These are phyloP conservation scores for Pseudoturritis turrita DNA, from an alignment of 345 rosid genomes.

Conservation along the genomic window DNA sequence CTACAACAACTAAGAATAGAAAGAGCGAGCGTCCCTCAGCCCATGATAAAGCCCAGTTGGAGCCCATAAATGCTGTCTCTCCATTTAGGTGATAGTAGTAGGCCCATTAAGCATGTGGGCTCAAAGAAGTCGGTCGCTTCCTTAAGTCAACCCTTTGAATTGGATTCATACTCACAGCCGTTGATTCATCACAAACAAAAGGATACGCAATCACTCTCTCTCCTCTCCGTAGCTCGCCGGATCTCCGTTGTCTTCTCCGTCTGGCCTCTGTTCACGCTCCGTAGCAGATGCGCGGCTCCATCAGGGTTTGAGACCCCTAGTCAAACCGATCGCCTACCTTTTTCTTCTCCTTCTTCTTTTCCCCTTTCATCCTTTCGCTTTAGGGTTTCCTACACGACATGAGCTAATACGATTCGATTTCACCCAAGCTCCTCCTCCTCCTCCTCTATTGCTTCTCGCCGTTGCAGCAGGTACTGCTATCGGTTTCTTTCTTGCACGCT, in stretches of 20 bases:
- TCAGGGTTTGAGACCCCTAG: neutral
- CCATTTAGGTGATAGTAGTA: too few relatives aligned
- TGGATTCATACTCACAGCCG: slow-evolving; percentile 16
- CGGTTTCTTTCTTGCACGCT: neutral
- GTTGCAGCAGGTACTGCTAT: slow-evolving; percentile 3
- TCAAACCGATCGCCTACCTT: slow-evolving; percentile 8
- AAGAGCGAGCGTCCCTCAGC: too few relatives aligned
- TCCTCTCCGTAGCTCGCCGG: slow-evolving; percentile 26
- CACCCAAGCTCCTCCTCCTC: neutral
- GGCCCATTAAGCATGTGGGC: neutral
- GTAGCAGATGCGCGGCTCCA: slow-evolving; percentile 1
- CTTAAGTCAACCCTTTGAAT: slow-evolving; percentile 8
- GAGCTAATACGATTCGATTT: slow-evolving; percentile 16
- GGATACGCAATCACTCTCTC: neutral
- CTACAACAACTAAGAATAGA: too few relatives aligned
- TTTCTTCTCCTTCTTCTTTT: neutral
- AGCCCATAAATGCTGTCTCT: neutral
- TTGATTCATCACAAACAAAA: neutral
- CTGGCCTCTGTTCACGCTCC: neutral
- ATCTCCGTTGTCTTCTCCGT: slow-evolving; percentile 13
- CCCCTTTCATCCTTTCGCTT: neutral
- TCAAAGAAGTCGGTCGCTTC: neutral
- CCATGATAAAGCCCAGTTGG: too few relatives aligned
- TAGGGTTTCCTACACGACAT: slow-evolving; percentile 17
- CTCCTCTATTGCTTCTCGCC: neutral